phyloP scores from a whole-genome alignment of 495 filamentous ascomycete genomes.

The Pseudevernia furfuracea region DNA sequence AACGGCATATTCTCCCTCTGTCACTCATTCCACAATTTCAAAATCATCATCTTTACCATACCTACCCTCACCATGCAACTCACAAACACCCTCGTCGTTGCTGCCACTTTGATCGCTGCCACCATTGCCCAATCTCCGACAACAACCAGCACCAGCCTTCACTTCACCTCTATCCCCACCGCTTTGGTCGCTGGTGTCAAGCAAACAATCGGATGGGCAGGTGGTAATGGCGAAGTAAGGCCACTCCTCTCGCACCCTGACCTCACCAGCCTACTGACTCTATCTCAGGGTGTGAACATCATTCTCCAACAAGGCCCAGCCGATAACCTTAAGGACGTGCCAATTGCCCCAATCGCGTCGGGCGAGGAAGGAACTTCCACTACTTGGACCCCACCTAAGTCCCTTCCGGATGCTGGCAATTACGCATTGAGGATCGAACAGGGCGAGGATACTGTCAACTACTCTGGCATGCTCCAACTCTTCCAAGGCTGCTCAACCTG shows the following conservation, averaged over 20 bases:
- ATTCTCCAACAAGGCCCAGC: slow-evolving; percentile 39
- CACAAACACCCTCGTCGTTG: slow-evolving; percentile 30
- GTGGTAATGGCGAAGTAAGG: slow-evolving; percentile 34
- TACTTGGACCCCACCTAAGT: slow-evolving; percentile 37
- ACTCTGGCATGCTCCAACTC: slow-evolving; percentile 36
- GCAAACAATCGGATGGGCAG: slow-evolving; percentile 34
- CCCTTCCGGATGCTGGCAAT: slow-evolving; percentile 33
- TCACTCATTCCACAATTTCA: slow-evolving; percentile 20
- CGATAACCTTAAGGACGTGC: slow-evolving; percentile 36
- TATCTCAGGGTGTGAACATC: slow-evolving; percentile 33
- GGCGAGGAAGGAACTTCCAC: slow-evolving; percentile 34
- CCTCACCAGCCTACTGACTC: slow-evolving; percentile 5
- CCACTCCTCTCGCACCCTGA: not conserved
- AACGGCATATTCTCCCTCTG: too few relatives aligned
- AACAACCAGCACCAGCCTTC: slow-evolving; percentile 26
- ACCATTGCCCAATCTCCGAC: slow-evolving; percentile 28
- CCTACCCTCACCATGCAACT: not conserved
- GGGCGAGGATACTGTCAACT: slow-evolving; percentile 35
- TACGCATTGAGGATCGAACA: slow-evolving; percentile 45
- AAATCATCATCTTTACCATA: not conserved
- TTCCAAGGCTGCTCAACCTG: slow-evolving; percentile 24
- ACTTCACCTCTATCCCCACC: slow-evolving; percentile 39
- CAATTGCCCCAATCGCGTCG: slow-evolving; percentile 31
- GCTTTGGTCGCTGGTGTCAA: slow-evolving; percentile 36
- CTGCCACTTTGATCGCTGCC: slow-evolving; percentile 31